These are phyloP conservation scores for Ammopiptanthus mongolicus DNA, from an alignment of 306 rosid species.

Conservation along the genomic window DNA sequence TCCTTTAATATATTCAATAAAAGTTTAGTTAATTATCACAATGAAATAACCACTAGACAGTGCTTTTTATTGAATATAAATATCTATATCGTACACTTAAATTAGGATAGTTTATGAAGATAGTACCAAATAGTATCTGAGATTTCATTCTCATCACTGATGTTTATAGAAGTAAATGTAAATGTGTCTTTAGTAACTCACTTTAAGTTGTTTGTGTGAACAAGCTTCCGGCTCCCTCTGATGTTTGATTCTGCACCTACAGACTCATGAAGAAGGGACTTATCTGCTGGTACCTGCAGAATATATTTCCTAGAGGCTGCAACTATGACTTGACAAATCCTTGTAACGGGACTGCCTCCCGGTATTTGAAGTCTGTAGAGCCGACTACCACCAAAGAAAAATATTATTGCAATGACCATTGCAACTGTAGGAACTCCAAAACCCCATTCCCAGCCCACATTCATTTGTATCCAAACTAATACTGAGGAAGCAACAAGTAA, in stretches of 20 bases:
- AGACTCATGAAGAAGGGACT: slow-evolving; percentile 71
- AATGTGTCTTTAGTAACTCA: slow-evolving; percentile 24
- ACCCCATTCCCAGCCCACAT: slow-evolving; percentile 93
- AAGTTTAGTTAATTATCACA: background rate
- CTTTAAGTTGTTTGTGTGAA: slow-evolving; percentile 58
- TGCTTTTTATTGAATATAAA: background rate
- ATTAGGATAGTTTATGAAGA: background rate
- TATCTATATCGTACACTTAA: background rate
- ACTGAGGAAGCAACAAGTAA: slow-evolving; percentile 72
- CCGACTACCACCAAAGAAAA: slow-evolving; percentile 52
- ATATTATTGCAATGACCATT: slow-evolving; percentile 60
- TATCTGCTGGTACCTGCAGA: slow-evolving; percentile 47
- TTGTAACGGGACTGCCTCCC: slow-evolving; percentile 79
- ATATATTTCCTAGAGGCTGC: slow-evolving; percentile 52
- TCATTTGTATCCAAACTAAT: slow-evolving; percentile 81
- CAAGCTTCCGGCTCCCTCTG: slow-evolving; percentile 82
- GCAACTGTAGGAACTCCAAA: slow-evolving; percentile 86
- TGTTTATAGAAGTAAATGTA: background rate
- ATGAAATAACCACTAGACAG: background rate
- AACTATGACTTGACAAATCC: slow-evolving; percentile 66
- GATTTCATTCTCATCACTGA: background rate
- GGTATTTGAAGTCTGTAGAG: slow-evolving; percentile 68
- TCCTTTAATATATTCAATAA: background rate
- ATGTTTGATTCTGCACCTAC: slow-evolving; percentile 56
- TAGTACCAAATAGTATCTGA: background rate